Base-by-base conservation (phyloP, 139 green algal genomes). In the Auxenochlorella pyrenoidosa region DNA sequence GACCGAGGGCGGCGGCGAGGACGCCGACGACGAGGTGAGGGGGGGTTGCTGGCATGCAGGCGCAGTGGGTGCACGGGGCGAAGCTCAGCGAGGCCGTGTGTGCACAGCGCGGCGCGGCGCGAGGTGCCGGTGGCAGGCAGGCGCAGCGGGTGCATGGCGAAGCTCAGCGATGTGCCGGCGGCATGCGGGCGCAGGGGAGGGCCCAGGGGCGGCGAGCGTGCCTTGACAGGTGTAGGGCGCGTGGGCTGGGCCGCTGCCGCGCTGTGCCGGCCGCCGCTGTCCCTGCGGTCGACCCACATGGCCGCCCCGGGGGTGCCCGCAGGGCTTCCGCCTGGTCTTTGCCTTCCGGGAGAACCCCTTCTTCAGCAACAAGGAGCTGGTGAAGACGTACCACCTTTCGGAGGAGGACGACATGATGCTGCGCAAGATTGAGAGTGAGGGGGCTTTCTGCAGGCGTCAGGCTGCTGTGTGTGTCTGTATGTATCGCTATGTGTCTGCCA, bases 311-410 rank as follows among this genome's bases (percentile, higher is more conserved):
- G 47, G 47, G 47, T 71, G 51, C 32, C 51, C 83, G 82, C 82
- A 91, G 76, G 94, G 94, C 71, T 97, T 97, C 88, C 85, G 84
- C 34, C 84, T 97, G 30, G 83, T 85, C 40, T 97, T 97, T 75
- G 60, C 75, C 60, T 98, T 98, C 85, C 65, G 70, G 16, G 83
- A 94, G 51, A 99, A 99, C 92, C 93, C 94, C n/a, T 99, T 94
- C 94, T 99, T 99, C 90, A 94, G 94, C 77, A 95, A 96, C 88
- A 58, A 84, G 78, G 90, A 94, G 82, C 90, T 91, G 26, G 47
- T 41, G 16, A 85, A 88, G 78, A 78, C 60, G 12, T 97, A 97
- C 86, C 65, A 88, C 71, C 92, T 97, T 90, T 79, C 87, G 3
- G 93, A 97, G 36, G 92, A 94, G 12, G 85, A 91, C 32, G 87